These are phyloP conservation scores for Lentinula guzmanii DNA, from an alignment of 768 basidiomycete genomes.

Conservation along the genomic window DNA sequence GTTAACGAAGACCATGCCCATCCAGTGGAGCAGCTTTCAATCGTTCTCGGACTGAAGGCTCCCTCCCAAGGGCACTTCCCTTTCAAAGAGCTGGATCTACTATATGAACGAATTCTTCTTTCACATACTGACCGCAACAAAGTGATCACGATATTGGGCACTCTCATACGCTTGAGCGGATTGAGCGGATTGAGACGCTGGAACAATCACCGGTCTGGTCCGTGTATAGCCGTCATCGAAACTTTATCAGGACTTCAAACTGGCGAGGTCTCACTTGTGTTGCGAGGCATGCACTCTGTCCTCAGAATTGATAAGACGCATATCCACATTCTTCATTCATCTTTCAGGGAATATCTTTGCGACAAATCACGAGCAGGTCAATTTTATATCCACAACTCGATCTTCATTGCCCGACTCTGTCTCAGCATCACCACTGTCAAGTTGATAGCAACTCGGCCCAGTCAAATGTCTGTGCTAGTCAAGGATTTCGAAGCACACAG, in stretches of 20 bases:
- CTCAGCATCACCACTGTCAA: not conserved
- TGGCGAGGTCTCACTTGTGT: not conserved
- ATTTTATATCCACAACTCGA: not conserved
- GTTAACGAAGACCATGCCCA: not conserved
- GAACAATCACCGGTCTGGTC: not conserved
- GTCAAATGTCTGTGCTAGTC: not conserved
- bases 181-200: not conserved
- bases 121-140: not conserved
- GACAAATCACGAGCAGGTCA: not conserved
- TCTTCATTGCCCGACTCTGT: not conserved
- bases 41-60: not conserved
- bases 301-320: not conserved
- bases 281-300: conserved; percentile 1
- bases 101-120: not conserved
- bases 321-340: not conserved
- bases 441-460: not conserved
- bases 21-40: not conserved
- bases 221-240: not conserved
- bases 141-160: not conserved
- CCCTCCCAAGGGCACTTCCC: not conserved
- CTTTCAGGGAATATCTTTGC: not conserved
- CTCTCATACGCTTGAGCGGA: not conserved
- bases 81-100: not conserved
- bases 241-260: not conserved
- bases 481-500: not conserved